These are phyloP conservation scores for Piper longum DNA, from an alignment of 164 flowering plant genomes.

Conservation along the genomic window DNA sequence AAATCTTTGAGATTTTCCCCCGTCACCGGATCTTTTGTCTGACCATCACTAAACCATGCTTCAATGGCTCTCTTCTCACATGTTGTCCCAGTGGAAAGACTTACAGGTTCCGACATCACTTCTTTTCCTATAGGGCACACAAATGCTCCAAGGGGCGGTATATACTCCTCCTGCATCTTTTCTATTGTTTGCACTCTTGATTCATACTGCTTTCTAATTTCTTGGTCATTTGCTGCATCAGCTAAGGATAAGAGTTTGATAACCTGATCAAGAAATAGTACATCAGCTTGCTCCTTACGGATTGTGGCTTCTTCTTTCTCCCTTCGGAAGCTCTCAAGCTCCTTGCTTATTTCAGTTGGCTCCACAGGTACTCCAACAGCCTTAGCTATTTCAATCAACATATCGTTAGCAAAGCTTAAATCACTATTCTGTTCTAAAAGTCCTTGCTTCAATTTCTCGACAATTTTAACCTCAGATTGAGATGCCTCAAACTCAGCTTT, in stretches of 20 bases:
- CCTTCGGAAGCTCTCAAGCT: slow-evolving; percentile 40
- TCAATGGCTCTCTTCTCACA: slow-evolving; percentile 50
- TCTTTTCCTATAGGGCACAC: slow-evolving; percentile 27
- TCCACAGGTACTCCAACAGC: slow-evolving; percentile 57
- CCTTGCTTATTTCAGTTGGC: slow-evolving; percentile 51
- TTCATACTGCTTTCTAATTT: slow-evolving; percentile 30
- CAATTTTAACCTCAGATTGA: slow-evolving; percentile 32
- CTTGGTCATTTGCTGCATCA: slow-evolving; percentile 58
- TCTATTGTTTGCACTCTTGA: slow-evolving; percentile 32
- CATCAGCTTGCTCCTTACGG: slow-evolving; percentile 48
- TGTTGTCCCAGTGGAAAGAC: slow-evolving; percentile 59
- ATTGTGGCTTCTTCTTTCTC: slow-evolving; percentile 59
- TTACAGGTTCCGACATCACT: slow-evolving; percentile 67
- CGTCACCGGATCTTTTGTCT: slow-evolving; percentile 45
- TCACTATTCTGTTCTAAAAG: slow-evolving; percentile 39
- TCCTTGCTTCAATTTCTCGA: slow-evolving; percentile 50
- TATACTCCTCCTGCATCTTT: slow-evolving; percentile 23
- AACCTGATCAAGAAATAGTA: slow-evolving; percentile 46
- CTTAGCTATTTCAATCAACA: slow-evolving; percentile 52
- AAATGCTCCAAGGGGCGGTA: slow-evolving; percentile 41
- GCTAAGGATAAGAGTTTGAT: slow-evolving; percentile 56
- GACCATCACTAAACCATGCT: slow-evolving; percentile 37
- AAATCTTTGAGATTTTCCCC: slow-evolving; percentile 40
- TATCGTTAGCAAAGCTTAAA: slow-evolving; percentile 56
- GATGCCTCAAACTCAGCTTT: slow-evolving; percentile 49